These are phyloP conservation scores for Kluyveromyces marxianus DNA, from an alignment of 1,139 yeast genomes.

Conservation along the genomic window DNA sequence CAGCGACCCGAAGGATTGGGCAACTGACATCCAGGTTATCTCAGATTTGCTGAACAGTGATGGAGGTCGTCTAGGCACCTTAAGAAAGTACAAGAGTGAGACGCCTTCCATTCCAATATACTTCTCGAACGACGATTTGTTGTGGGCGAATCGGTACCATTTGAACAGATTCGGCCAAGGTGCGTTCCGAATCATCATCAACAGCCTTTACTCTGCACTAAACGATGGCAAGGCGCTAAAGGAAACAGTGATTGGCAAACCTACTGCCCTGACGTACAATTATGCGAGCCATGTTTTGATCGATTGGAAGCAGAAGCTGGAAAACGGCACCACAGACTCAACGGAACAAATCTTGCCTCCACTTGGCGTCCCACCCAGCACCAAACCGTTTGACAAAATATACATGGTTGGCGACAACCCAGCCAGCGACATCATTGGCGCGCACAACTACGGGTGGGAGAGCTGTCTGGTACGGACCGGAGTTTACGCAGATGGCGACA, in stretches of 20 bases:
- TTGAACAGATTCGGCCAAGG: conserved; percentile 91
- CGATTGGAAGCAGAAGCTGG: conserved; percentile 45
- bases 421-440: conserved; percentile 85
- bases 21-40: conserved; percentile 74
- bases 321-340: conserved; percentile 15
- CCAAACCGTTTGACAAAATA: conserved; percentile 41
- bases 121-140: conserved; percentile 79
- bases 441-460: conserved; percentile 81
- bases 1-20: conserved; percentile 89
- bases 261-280: conserved; percentile 71
- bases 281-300: conserved; percentile 69
- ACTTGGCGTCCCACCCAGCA: conserved; percentile 19
- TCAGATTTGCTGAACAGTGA: conserved; percentile 63
- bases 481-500: conserved; percentile 67
- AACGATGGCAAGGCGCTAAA: conserved; percentile 46
- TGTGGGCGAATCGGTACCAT: conserved; percentile 83
- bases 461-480: conserved; percentile 81
- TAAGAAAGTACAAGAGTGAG: conserved; percentile 30
- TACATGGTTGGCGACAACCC: conserved; percentile 98
- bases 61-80: conserved; percentile 60
- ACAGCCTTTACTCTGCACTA: conserved; percentile 52
- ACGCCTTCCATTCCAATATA: conserved; percentile 70
- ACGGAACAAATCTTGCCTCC: conserved; percentile 17
- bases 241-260: conserved; percentile 74
- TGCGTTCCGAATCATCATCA: conserved; percentile 63